These are phyloP conservation scores for Lecanicillium sp. DNA, from an alignment of 2,329 filamentous ascomycete species.

Conservation along the genomic window DNA sequence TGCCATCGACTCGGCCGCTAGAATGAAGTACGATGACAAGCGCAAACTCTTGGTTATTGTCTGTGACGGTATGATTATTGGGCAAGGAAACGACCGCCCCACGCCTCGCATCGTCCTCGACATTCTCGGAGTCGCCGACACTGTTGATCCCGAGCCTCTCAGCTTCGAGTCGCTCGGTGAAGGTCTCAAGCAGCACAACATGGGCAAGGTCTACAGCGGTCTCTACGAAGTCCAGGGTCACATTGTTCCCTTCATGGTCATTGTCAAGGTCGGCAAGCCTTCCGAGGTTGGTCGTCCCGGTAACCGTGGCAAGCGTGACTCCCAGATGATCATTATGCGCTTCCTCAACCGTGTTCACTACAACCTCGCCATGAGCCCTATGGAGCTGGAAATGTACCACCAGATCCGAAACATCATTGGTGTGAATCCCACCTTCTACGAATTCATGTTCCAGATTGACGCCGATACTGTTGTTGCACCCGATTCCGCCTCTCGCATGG, in stretches of 20 bases:
- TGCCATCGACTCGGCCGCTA: slow-evolving; percentile 91
- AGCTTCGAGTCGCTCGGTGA: slow-evolving; percentile 96
- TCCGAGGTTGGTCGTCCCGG: slow-evolving; percentile 91
- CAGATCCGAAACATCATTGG: slow-evolving; percentile 98
- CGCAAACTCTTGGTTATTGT: slow-evolving; percentile 89
- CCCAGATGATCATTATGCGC: slow-evolving; percentile 96
- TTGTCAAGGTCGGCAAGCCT: slow-evolving; percentile 97
- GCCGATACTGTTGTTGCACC: slow-evolving; percentile 90
- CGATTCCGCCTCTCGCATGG: slow-evolving; percentile 87
- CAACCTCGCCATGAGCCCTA: slow-evolving; percentile 89
- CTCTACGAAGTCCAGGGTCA: slow-evolving; percentile 97
- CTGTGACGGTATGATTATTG: slow-evolving; percentile 99
- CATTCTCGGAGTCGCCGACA: slow-evolving; percentile 90
- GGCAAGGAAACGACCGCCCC: slow-evolving; percentile 92
- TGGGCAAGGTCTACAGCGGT: slow-evolving; percentile 98
- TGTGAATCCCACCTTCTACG: slow-evolving; percentile 97
- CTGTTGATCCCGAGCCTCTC: slow-evolving; percentile 87
- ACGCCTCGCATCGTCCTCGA: slow-evolving; percentile 95
- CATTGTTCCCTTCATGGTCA: slow-evolving; percentile 93
- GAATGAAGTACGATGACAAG: slow-evolving; percentile 97
- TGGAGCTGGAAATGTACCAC: slow-evolving; percentile 97
- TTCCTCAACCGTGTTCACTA: slow-evolving; percentile 99
- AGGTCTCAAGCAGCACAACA: slow-evolving; percentile 96
- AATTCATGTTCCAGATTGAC: slow-evolving; percentile 93
- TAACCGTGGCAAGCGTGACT: slow-evolving; percentile 98